phyloP scores from a whole-genome alignment of 257 asterid genomes.

The Salvia miltiorrhiza region DNA sequence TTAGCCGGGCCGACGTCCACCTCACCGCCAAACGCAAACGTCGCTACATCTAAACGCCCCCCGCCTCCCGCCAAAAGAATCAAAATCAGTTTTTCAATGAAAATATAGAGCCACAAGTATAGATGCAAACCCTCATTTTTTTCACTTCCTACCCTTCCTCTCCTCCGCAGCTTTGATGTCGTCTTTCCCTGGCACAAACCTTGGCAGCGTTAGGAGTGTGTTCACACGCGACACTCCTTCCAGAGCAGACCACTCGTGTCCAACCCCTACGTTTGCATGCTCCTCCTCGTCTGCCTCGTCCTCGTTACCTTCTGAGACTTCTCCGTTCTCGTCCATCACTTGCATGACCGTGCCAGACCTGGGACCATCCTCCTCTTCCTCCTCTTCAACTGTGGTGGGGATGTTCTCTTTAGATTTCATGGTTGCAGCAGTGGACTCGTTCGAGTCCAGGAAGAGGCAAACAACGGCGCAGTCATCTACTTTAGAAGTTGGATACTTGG shows the following conservation, averaged over 20 bases:
- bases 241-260: conserved; percentile 67
- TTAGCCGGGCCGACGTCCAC: conserved; percentile 38
- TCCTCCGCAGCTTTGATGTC: conserved; percentile 40
- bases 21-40: conserved; percentile 29
- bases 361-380: conserved; percentile 22
- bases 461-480: conserved; percentile 82
- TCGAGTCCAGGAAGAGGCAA: conserved; percentile 71
- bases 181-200: conserved; percentile 56
- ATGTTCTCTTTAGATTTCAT: conserved; percentile 36
- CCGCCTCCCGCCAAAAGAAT: conserved; percentile 19
- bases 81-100: neutral
- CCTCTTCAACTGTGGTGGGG: conserved; percentile 22
- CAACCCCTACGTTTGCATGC: conserved; percentile 25
- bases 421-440: conserved; percentile 31
- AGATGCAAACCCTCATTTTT: conserved; percentile 19
- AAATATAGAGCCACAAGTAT: neutral
- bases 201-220: conserved; percentile 69
- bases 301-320: conserved; percentile 29
- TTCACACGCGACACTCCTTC: conserved; percentile 76
- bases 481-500: conserved; percentile 76
- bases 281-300: conserved; percentile 49
- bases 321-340: conserved; percentile 30
- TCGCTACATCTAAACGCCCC: conserved; percentile 7
- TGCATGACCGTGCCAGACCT: conserved; percentile 33
- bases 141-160: conserved; percentile 39